A percentile compares a stretch with the other conserved stretches of the same genome.
Evolutionary conservation across 331 rosid genomes (phyloP).

Genomic region (Saraca asoca): DNA sequence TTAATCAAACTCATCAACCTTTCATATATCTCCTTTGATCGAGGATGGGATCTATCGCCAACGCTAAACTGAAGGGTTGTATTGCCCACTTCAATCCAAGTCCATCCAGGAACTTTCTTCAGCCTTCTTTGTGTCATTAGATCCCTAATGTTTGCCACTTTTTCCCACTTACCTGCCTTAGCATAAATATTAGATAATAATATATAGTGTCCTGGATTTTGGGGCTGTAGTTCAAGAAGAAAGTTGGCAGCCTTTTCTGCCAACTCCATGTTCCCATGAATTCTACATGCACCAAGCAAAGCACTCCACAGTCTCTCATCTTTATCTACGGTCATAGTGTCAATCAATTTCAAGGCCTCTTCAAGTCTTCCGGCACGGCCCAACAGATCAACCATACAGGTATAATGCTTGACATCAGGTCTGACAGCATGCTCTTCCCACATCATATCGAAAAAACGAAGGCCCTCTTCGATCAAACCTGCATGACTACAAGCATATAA

Average conservation of each 20-base stretch:
- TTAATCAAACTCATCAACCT: slow-evolving; percentile 53
- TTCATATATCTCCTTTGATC: slow-evolving; percentile 55
- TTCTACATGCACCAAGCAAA: slow-evolving; percentile 80
- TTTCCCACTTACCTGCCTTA: slow-evolving; percentile 58
- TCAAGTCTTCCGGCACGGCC: slow-evolving; percentile 81
- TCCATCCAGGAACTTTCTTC: slow-evolving; percentile 75
- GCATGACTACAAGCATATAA: slow-evolving; percentile 57
- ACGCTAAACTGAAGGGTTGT: slow-evolving; percentile 56
- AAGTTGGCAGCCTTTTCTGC: slow-evolving; percentile 68
- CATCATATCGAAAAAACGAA: slow-evolving; percentile 38
- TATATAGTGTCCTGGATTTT: slow-evolving; percentile 70
- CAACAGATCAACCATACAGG: slow-evolving; percentile 79
- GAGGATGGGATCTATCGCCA: slow-evolving; percentile 68
- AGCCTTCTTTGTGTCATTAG: slow-evolving; percentile 58
- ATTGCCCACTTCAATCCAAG: slow-evolving; percentile 70
- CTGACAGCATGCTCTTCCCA: slow-evolving; percentile 42
- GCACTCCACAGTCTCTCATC: slow-evolving; percentile 88
- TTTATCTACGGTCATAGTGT: slow-evolving; percentile 50
- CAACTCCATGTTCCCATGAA: slow-evolving; percentile 62
- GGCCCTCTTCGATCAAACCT: slow-evolving; percentile 46
- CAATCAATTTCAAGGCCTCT: slow-evolving; percentile 60
- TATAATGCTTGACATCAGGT: slow-evolving; percentile 61
- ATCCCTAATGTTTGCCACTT: slow-evolving; percentile 44
- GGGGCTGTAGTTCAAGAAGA: slow-evolving; percentile 65
- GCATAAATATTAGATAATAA: slow-evolving; percentile 72